These are phyloP conservation scores for Saccharomyces pastorianus DNA, from an alignment of 1,139 yeast genomes.

Conservation along the genomic window DNA sequence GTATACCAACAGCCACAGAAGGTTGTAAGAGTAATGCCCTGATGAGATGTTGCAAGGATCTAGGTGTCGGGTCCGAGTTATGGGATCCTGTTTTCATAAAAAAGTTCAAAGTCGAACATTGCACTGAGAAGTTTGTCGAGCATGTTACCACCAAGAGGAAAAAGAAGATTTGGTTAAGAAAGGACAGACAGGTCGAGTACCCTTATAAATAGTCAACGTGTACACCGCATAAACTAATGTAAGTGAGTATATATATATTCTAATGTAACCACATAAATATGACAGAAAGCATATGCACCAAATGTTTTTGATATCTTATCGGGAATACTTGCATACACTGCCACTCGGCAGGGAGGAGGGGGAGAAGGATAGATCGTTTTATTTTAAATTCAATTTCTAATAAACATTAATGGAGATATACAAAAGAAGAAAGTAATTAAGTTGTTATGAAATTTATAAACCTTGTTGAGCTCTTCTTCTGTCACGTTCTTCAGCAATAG, in stretches of 20 bases:
- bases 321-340: too few relatives aligned
- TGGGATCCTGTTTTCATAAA: constrained; percentile 95
- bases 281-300: too few relatives aligned
- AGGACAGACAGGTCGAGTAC: constrained; percentile 68
- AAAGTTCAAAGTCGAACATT: constrained; percentile 61
- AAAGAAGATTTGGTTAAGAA: constrained; percentile 87
- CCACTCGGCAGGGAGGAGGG: too few relatives aligned
- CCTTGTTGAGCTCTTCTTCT: constrained; percentile 78
- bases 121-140: constrained; percentile 83
- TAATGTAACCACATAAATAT: neutral
- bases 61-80: constrained; percentile 91
- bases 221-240: neutral
- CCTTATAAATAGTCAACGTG: constrained; percentile 48
- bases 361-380: too few relatives aligned
- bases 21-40: constrained; percentile 95
- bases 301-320: too few relatives aligned
- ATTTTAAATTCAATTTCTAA: neutral
- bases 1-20: constrained; percentile 91
- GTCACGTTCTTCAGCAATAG: constrained; percentile 99
- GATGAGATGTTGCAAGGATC: constrained; percentile 95
- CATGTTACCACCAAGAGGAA: constrained; percentile 74
- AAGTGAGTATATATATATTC: neutral
- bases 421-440: neutral
- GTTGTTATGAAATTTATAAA: constrained; percentile 21
- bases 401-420: neutral